Evolutionary conservation across 129 eudicot species (phyloP).

Genomic region (Chrysanthemum makinoi): DNA sequence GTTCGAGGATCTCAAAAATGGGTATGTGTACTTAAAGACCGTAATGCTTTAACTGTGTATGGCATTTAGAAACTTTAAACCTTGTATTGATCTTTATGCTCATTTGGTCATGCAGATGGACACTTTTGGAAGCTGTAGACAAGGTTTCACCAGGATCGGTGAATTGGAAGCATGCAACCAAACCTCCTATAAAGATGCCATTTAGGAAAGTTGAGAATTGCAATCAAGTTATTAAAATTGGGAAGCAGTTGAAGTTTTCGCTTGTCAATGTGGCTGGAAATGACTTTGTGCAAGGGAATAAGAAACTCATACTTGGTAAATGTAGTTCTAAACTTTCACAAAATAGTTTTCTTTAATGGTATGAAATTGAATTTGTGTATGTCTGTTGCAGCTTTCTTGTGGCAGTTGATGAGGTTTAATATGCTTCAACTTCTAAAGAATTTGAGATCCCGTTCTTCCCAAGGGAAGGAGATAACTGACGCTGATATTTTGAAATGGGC

Average conservation of each 20-base stretch:
- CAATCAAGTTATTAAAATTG: constrained; percentile 90
- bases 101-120: constrained; percentile 56
- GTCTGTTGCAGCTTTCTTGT: constrained; percentile 67
- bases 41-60: neutral
- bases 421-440: constrained; percentile 93
- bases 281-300: constrained; percentile 95
- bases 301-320: constrained; percentile 94
- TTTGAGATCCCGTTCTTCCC: constrained; percentile 67
- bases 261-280: constrained; percentile 91
- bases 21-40: constrained; percentile 45
- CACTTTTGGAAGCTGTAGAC: constrained; percentile 81
- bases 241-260: constrained; percentile 82
- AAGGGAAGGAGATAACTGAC: constrained; percentile 81
- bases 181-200: constrained; percentile 98
- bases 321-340: constrained; percentile 1
- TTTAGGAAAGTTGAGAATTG: constrained; percentile 99
- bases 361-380: neutral
- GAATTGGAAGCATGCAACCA: constrained; percentile 88
- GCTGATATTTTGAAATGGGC: constrained; percentile 90
- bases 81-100: neutral
- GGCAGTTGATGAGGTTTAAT: constrained; percentile 96
- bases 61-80: neutral
- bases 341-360: neutral
- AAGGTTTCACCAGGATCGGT: constrained; percentile 85
- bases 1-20: constrained; percentile 92